These are phyloP conservation scores for Trametes maxima DNA, from an alignment of 768 basidiomycete species.

Conservation along the genomic window DNA sequence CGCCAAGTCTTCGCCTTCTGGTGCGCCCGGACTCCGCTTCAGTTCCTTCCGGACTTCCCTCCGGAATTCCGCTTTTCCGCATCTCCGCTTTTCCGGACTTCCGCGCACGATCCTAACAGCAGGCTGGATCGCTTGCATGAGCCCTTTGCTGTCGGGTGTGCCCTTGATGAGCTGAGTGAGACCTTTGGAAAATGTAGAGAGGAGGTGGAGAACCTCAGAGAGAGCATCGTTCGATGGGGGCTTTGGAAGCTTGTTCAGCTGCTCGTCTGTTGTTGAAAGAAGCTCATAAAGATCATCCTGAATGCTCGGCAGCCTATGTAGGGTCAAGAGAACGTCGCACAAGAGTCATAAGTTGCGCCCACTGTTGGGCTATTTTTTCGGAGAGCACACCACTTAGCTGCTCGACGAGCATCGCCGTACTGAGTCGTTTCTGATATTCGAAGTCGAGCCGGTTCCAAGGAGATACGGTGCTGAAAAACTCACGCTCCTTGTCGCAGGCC, in stretches of 20 bases:
- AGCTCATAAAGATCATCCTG: constrained; percentile 56
- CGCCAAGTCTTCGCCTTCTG: too few species aligned
- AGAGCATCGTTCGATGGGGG: constrained; percentile 58
- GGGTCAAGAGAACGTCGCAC: not conserved
- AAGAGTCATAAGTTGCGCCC: constrained; percentile 12
- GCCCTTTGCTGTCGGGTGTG: constrained; percentile 50
- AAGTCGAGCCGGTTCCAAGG: constrained; percentile 60
- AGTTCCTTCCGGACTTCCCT: too few species aligned
- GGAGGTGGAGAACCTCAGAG: constrained; percentile 53
- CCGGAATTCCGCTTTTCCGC: too few species aligned
- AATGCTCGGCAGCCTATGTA: constrained; percentile 61
- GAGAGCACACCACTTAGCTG: constrained; percentile 63
- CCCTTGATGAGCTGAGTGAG: constrained; percentile 53
- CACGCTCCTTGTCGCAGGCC: constrained; percentile 58
- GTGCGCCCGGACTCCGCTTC: too few species aligned
- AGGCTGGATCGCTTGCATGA: constrained; percentile 58
- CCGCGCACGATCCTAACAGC: too few species aligned
- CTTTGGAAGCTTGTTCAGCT: constrained; percentile 43
- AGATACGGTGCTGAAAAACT: constrained; percentile 53
- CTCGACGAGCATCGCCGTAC: constrained; percentile 59
- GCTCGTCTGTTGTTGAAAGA: constrained; percentile 42
- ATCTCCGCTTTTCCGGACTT: too few species aligned
- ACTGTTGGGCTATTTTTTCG: constrained; percentile 65
- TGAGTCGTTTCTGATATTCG: constrained; percentile 52
- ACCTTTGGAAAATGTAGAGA: constrained; percentile 51